Evolutionary conservation across 352 stramenopile species (phyloP).

Genomic region (Phytophthora idaei): DNA sequence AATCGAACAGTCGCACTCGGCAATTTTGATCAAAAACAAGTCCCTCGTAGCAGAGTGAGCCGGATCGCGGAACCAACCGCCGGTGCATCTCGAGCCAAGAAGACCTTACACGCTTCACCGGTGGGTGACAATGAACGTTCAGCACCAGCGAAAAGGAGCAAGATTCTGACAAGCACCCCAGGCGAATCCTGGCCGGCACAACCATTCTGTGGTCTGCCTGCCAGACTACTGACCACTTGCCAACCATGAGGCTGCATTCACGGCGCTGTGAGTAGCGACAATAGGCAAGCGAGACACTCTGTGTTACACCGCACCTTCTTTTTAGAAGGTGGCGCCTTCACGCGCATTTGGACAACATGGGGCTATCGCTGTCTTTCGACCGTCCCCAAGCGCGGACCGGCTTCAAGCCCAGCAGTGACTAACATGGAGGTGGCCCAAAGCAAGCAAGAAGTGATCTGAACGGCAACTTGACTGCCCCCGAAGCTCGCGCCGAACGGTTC

Average conservation of each 20-base stretch:
- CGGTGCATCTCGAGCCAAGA: not conserved
- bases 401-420: constrained; percentile 20
- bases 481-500: constrained; percentile 27
- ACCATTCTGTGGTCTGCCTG: not conserved
- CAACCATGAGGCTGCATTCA: constrained; percentile 10
- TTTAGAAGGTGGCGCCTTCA: constrained; percentile 22
- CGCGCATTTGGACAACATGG: not conserved
- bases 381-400: constrained; percentile 11
- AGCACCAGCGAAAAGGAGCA: constrained; percentile 18
- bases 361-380: constrained; percentile 12
- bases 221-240: constrained; percentile 21
- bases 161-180: not conserved
- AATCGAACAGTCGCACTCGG: constrained; percentile 15
- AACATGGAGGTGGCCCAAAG: constrained; percentile 13
- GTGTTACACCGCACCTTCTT: constrained; percentile 29
- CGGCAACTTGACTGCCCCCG: constrained; percentile 33
- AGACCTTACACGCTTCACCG: not conserved
- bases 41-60: constrained; percentile 27
- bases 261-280: constrained; percentile 14
- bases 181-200: not conserved
- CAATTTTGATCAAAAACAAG: constrained; percentile 1
- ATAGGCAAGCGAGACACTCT: constrained; percentile 26
- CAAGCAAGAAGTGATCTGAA: constrained; percentile 40
- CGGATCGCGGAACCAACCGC: not conserved
- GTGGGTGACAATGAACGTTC: constrained; percentile 1